Conservation (phyloP, 257 asterid species). For the Lantana camara region DNA sequence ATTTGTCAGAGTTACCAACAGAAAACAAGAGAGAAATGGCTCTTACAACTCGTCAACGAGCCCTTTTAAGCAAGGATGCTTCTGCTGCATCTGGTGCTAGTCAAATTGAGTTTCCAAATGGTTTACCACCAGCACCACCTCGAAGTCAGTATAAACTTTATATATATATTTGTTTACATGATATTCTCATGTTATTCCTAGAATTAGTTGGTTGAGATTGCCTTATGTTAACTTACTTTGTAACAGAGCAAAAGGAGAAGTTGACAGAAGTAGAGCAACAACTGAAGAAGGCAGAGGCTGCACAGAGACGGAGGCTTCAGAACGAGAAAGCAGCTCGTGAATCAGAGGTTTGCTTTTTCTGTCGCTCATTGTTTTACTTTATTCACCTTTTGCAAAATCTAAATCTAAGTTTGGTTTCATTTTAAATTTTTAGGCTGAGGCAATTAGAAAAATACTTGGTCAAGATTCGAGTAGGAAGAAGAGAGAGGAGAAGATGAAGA, state of each 20-base stretch:
- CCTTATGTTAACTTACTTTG: slow-evolving; percentile 19
- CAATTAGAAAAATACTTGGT: slow-evolving; percentile 91
- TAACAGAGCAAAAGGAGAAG: slow-evolving; percentile 80
- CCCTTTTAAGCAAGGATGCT: slow-evolving; percentile 65
- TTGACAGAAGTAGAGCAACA: slow-evolving; percentile 90
- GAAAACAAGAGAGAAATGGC: slow-evolving; percentile 77
- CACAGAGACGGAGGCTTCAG: slow-evolving; percentile 88
- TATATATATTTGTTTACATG: slow-evolving; percentile 1
- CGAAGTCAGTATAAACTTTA: slow-evolving; percentile 57
- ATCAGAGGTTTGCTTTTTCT: slow-evolving; percentile 69
- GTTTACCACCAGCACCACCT: slow-evolving; percentile 90
- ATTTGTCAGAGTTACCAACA: slow-evolving; percentile 52
- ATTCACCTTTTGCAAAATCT: not conserved
- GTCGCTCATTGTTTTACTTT: not conserved
- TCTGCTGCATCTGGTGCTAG: slow-evolving; percentile 46
- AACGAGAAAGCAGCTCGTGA: slow-evolving; percentile 95
- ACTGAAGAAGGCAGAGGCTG: slow-evolving; percentile 90
- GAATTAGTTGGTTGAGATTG: too few species aligned
- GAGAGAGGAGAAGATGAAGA: slow-evolving; percentile 86
- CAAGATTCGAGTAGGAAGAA: slow-evolving; percentile 97
- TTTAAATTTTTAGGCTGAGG: slow-evolving; percentile 58
- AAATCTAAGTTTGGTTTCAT: slow-evolving; percentile 9
- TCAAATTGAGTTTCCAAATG: slow-evolving; percentile 76
- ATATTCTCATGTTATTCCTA: not conserved
- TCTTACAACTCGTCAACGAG: slow-evolving; percentile 91